Evolutionary conservation across 495 filamentous ascomycete genomes (phyloP), one percentile per base, ranked within the genome.

Genomic region (Bacidia rubella): DNA sequence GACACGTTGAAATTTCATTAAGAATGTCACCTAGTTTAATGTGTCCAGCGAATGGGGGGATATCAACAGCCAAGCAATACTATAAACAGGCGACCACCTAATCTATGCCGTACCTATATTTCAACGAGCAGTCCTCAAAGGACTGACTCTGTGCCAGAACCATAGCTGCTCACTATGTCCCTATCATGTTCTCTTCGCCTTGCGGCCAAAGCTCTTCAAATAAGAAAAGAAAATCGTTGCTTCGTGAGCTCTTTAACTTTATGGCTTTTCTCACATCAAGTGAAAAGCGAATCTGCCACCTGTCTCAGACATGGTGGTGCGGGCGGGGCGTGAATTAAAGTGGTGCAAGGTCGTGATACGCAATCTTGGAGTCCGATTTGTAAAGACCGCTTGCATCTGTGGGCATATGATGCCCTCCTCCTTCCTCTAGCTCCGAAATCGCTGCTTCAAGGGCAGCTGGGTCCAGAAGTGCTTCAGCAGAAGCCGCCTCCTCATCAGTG

Each of bases 371-470:
- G n/a, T 52, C 48, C 10, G 48, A 51, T 35, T 54, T 48, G 38
- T 48, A 41, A 15, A 54, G 19, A 17, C 19, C 20, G 47, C 38
- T 21, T 32, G n/a, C n/a, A n/a, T 50, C 15, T 11, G n/a, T 19
- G 19, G 26, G 25, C 1, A 17, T 3, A 20, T 41, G 29, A n/a
- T 21, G 29, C 5, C 29, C 29, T 35, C 29, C 29, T 35, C 15
- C 21, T 20, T 53, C 26, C n/a, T 42, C 52, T 15, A 27, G 3
- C 3, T 55, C 57, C 12, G 44, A 45, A 22, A 62, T 56, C 3
- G 60, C 60, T 20, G 57, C 60, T 40, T 62, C 56, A 20, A 62
- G 54, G 17, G 58, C 52, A 11, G 57, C n/a, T 2, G 57, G 52
- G 50, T 62, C 55, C 24, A 62, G 57, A 24, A 60, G 27, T 17